Base-by-base conservation (phyloP, 106 monocot species). In the Triglochin maritima region DNA sequence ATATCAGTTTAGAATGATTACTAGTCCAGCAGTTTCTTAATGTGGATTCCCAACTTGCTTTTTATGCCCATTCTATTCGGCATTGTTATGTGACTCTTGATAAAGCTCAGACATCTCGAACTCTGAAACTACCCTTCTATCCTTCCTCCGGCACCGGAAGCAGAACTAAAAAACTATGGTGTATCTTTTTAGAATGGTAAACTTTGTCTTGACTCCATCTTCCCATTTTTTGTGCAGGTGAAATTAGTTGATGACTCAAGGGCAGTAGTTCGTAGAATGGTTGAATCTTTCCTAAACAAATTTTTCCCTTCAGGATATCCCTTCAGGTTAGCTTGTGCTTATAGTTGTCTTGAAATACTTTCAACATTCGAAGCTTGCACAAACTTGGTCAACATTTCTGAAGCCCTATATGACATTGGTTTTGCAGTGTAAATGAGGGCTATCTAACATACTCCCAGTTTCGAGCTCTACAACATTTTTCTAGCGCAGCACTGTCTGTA, bases 281-380 rank as follows among this genome's bases (percentile, higher is more conserved):
- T 82, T 9, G 87, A 96, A 65, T 88, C 95, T 44, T 96, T 96
- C 63, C 51, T 88, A 29, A 96, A 85, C 73, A 96, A 96, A 63
- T 96, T 96, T 70, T 96, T 96, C 62, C 91, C 90, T 62, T 85
- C 83, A 10, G 95, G 95, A 4, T 96, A 96, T 80, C 95, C 90
- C 53, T 80, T 88, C 80, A 96, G 95, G 95, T 86, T 54, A 57
- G 5, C 48, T 70, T 59, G 7, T 49, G 17, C 29, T 17, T 53
- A 3, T 69, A 11, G 57, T 69, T 60, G 5, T 62, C 42, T 10
- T 68, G 58, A 29, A n/a, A 44, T 62, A 17, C 29, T 29, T 29
- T 29, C 0, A 29, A 29, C 0, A 29, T 29, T 29, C 29, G 1
- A 29, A 29, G 29, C 29, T 29, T 29, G 29, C 29, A 29, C 29